phyloP scores from a whole-genome alignment of 1,284 basidiomycete genomes.

The Abortiporus biennis region DNA sequence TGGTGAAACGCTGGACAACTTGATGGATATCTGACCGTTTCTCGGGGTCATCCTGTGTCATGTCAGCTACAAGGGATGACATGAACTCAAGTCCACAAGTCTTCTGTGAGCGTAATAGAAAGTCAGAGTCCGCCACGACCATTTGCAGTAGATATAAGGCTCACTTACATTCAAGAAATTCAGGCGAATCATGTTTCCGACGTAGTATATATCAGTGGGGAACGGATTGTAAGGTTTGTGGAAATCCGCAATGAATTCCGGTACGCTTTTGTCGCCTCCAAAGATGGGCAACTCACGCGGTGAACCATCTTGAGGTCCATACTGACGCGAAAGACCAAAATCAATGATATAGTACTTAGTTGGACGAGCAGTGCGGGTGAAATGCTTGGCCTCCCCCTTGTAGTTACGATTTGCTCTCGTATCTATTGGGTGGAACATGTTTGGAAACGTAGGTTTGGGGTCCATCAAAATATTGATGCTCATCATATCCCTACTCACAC shows the following conservation, averaged over 20 bases:
- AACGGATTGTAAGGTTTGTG: constrained; percentile 23
- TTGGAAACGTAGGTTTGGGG: constrained; percentile 20
- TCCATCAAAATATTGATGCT: constrained; percentile 35
- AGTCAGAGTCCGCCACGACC: neutral
- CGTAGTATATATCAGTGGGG: constrained; percentile 24
- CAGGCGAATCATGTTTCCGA: constrained; percentile 26
- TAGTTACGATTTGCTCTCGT: neutral
- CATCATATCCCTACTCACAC: constrained; percentile 30
- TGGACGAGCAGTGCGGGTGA: constrained; percentile 18
- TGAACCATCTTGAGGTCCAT: constrained; percentile 5
- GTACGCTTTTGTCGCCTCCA: constrained; percentile 19
- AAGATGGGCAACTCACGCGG: constrained; percentile 11
- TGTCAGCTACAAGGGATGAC: constrained; percentile 5
- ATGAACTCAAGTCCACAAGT: constrained; percentile 11
- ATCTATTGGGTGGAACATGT: constrained; percentile 21
- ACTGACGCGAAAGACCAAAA: constrained; percentile 27
- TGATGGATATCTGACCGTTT: constrained; percentile 8
- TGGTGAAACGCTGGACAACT: constrained; percentile 9
- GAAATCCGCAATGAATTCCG: constrained; percentile 21
- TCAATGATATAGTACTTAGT: constrained; percentile 27
- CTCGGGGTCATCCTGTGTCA: constrained; percentile 9
- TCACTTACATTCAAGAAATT: constrained; percentile 14
- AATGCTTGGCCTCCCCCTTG: constrained; percentile 11
- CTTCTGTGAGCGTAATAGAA: constrained; percentile 4
- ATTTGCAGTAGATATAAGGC: neutral